A percentile compares a stretch with the other conserved stretches of the same genome.
Evolutionary conservation across 1,284 basidiomycete species (phyloP).

Genomic region (Irpex sp.): DNA sequence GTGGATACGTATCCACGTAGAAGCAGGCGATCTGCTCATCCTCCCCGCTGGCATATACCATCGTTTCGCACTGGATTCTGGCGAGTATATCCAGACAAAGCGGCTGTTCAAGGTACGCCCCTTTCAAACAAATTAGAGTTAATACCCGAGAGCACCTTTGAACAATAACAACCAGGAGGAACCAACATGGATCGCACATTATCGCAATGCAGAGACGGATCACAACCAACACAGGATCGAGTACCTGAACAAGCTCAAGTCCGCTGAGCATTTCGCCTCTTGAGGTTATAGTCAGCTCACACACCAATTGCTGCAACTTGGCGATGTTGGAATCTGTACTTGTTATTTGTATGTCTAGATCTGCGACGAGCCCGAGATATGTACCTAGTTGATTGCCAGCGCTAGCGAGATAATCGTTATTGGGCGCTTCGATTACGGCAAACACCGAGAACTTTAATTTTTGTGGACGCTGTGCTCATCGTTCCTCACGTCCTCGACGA

Average conservation of each 20-base stretch:
- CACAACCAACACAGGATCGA: slow-evolving; percentile 54
- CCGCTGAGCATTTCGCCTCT: slow-evolving; percentile 37
- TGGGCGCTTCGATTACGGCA: slow-evolving; percentile 3
- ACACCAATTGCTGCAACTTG: no score
- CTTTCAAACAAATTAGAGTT: neutral
- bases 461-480: slow-evolving; percentile 5
- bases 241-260: slow-evolving; percentile 43
- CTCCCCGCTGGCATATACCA: slow-evolving; percentile 82
- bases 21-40: slow-evolving; percentile 70
- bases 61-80: slow-evolving; percentile 77
- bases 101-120: slow-evolving; percentile 69
- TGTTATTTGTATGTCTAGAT: no score
- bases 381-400: neutral
- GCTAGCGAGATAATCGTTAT: neutral
- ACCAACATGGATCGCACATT: slow-evolving; percentile 82
- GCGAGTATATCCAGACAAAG: slow-evolving; percentile 66
- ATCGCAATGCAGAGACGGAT: slow-evolving; percentile 62
- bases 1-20: slow-evolving; percentile 74
- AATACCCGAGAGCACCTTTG: neutral
- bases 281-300: slow-evolving; percentile 52
- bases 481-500: neutral
- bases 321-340: no score
- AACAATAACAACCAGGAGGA: slow-evolving; percentile 55
- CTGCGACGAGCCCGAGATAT: no score
- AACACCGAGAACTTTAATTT: slow-evolving; percentile 16